phyloP scores from a whole-genome alignment of 2,329 filamentous ascomycete species.

The Paecilomyces sp. region DNA sequence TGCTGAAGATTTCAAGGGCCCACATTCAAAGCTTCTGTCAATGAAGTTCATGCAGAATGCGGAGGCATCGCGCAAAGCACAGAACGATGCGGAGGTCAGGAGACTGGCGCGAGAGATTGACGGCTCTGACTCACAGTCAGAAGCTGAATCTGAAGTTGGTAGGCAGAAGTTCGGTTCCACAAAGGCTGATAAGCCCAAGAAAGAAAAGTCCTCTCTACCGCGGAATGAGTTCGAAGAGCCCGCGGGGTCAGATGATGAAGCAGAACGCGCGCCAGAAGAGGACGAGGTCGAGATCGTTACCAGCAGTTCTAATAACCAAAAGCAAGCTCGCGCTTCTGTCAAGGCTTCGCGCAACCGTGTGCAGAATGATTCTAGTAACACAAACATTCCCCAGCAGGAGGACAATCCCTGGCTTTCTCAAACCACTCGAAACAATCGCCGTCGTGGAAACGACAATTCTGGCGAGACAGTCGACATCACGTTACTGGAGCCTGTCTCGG shows the following conservation, averaged over 20 bases:
- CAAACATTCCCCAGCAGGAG: conserved; percentile 5
- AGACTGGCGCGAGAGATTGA: conserved; percentile 65
- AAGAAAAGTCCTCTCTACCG: conserved; percentile 21
- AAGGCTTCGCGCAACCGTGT: conserved; percentile 13
- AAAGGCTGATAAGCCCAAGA: conserved; percentile 19
- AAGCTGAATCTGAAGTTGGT: conserved; percentile 54
- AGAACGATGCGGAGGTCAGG: conserved; percentile 70
- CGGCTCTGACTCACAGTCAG: conserved; percentile 52
- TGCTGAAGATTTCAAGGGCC: conserved; percentile 29
- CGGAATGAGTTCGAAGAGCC: conserved; percentile 56
- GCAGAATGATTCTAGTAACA: neutral
- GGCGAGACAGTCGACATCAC: conserved; percentile 26
- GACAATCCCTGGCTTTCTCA: conserved; percentile 33
- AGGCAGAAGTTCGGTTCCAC: conserved; percentile 44
- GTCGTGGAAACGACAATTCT: conserved; percentile 16
- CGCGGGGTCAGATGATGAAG: conserved; percentile 43
- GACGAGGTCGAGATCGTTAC: conserved; percentile 30
- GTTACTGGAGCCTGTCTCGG: conserved; percentile 14
- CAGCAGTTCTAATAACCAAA: conserved; percentile 16
- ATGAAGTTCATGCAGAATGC: conserved; percentile 96
- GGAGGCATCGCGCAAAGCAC: conserved; percentile 67
- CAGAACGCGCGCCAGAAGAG: conserved; percentile 12
- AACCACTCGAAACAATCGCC: conserved; percentile 26
- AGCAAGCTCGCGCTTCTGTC: conserved; percentile 8
- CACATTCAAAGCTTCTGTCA: conserved; percentile 62